Conservation (phyloP, 2,329 filamentous ascomycete genomes). For the Penicillium brevicompactum region DNA sequence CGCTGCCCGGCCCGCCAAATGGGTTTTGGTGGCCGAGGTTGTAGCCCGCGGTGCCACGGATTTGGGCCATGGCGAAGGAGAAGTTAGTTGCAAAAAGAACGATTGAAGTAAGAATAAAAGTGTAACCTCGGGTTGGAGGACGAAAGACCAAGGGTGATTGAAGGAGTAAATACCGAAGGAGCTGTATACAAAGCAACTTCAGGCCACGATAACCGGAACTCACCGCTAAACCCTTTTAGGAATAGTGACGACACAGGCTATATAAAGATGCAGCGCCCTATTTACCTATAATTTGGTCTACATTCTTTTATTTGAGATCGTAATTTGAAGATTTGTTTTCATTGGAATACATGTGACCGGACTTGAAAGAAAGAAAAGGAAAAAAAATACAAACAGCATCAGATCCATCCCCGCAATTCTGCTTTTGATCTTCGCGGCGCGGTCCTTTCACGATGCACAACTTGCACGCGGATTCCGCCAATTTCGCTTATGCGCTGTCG, state of each 20-base stretch:
- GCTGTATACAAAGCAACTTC: conserved; percentile 33
- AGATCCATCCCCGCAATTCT: conserved; percentile 17
- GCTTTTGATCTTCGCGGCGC: conserved; percentile 16
- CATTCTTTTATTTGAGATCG: conserved; percentile 5
- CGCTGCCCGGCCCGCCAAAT: conserved; percentile 64
- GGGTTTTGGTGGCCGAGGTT: conserved; percentile 75
- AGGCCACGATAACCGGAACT: conserved; percentile 47
- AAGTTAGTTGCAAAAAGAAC: neutral
- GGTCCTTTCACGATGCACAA: conserved; percentile 8
- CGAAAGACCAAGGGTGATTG: conserved; percentile 10
- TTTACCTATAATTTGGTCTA: conserved; percentile 4
- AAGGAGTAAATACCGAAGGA: conserved; percentile 22
- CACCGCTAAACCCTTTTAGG: conserved; percentile 30
- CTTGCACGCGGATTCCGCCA: conserved; percentile 9
- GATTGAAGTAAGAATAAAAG: conserved; percentile 5
- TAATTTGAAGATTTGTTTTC: conserved; percentile 6
- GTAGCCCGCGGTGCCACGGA: conserved; percentile 74
- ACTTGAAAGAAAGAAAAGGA: conserved; percentile 11
- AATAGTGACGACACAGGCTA: conserved; percentile 30
- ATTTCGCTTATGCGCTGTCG: conserved; percentile 16
- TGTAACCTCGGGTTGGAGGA: neutral
- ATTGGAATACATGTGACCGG: conserved; percentile 10
- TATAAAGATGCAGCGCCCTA: conserved; percentile 11
- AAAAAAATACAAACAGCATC: conserved; percentile 8
- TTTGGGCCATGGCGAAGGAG: conserved; percentile 49